Evolutionary conservation across 805 yeast genomes (phyloP), one percentile per base, ranked within the genome.

Genomic region (Lipomyces orientalis): DNA sequence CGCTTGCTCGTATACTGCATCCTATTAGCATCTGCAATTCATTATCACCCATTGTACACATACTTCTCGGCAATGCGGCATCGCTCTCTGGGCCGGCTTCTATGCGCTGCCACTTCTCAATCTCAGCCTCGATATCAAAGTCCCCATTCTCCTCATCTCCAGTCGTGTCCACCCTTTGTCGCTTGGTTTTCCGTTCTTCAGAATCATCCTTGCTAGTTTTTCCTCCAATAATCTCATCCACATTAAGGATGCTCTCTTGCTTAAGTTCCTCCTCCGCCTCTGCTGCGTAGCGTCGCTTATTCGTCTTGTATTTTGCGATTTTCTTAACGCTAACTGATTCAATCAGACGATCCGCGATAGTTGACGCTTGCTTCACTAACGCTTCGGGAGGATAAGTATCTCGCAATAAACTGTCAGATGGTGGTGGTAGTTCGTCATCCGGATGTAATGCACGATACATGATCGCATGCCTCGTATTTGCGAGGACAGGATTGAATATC

Each of bases 361-460:
- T 33, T 6, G 66, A 43, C 39, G 63, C 60, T 31, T 34, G 57
- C n/a, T 54, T 64, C 51, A 63, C 56, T 31, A 64, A n/a, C 19
- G 12, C 19, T 33, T 56, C 65, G 25, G 71, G 70, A 35, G 68
- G 60, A 4, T 31, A 52, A 8, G 58, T 16, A 16, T 61, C 60
- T 3, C 46, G 37, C 54, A 54, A 19, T 39, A 62, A 43, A 12
- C 19, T 14, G 31, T 52, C 69, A 8, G 65, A 29, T 19, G 49
- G 55, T 22, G 34, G 56, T 9, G 64, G 64, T 7, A 64, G 33
- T 37, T 73, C 76, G 29, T 75, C 71, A 43, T 77, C 78, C 4
- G 77, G 67, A 33, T 76, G 69, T 14, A 81, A 71, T 1, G 81
- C 81, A 4, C 79, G 77, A n/a, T 51, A 71, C 67, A 60, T 73